Evolutionary conservation across 257 asterid species (phyloP).

Genomic region (Ballota nigra): DNA sequence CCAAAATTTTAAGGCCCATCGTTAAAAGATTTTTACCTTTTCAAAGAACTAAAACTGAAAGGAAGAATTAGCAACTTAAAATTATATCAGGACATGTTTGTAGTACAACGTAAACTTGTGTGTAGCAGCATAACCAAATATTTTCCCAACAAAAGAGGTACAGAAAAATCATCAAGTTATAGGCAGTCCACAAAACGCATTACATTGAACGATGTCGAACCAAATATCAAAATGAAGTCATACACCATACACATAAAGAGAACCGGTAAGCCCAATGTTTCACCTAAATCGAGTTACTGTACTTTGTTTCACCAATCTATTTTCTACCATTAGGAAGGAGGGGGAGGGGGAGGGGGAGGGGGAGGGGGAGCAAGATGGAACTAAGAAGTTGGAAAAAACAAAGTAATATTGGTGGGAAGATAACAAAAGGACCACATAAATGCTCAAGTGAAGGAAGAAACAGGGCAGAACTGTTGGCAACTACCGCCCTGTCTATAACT

Average conservation of each 20-base stretch:
- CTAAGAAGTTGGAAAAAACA: neutral
- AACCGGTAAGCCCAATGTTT: neutral
- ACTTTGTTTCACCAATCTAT: neutral
- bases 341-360: too few relatives aligned
- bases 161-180: neutral
- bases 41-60: neutral
- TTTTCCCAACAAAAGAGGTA: neutral
- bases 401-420: conserved; percentile 26
- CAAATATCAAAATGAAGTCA: neutral
- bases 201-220: neutral
- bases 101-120: neutral
- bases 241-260: too few relatives aligned
- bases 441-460: conserved; percentile 21
- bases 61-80: neutral
- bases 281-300: neutral
- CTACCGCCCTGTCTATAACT: conserved; percentile 17
- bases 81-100: neutral
- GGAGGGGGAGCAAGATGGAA: neutral
- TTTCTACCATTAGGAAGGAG: neutral
- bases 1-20: neutral
- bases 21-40: neutral
- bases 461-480: conserved; percentile 26
- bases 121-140: neutral
- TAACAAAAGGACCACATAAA: neutral
- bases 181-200: neutral